These are phyloP conservation scores for Cenchrus americanus DNA, from an alignment of 176 grass and related monocot species.

Conservation along the genomic window DNA sequence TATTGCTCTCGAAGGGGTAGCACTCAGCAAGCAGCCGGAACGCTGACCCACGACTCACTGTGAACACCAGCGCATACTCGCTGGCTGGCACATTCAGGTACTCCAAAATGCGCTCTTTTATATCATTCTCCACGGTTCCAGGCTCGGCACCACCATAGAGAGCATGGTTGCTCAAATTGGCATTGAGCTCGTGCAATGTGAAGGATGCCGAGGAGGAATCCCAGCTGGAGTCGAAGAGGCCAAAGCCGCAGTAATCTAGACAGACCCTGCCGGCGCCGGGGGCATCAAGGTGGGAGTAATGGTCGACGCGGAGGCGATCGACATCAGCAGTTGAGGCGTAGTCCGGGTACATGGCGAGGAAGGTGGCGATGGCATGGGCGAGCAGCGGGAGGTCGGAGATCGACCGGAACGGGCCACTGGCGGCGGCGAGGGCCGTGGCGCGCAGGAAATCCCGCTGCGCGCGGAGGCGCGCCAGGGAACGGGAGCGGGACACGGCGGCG, in stretches of 20 bases:
- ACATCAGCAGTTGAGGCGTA: constrained; percentile 72
- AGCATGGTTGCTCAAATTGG: constrained; percentile 96
- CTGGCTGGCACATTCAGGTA: constrained; percentile 91
- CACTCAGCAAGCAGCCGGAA: constrained; percentile 89
- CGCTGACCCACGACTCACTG: constrained; percentile 84
- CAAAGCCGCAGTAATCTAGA: constrained; percentile 97
- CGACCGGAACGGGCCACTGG: constrained; percentile 62
- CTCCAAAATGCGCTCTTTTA: constrained; percentile 90
- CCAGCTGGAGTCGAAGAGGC: constrained; percentile 81
- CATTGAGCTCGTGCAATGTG: constrained; percentile 87
- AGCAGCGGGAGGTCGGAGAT: constrained; percentile 68
- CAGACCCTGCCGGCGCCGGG: constrained; percentile 66
- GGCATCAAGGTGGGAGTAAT: constrained; percentile 85
- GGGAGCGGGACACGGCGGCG: constrained; percentile 69
- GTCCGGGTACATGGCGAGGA: constrained; percentile 96
- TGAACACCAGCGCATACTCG: constrained; percentile 92
- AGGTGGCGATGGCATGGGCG: constrained; percentile 67
- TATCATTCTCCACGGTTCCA: constrained; percentile 79
- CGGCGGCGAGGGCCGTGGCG: constrained; percentile 77
- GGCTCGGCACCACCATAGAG: constrained; percentile 74
- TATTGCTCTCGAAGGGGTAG: constrained; percentile 93
- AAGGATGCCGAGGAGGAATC: constrained; percentile 82
- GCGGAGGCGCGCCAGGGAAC: constrained; percentile 89
- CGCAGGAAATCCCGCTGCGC: constrained; percentile 91
- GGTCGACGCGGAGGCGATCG: constrained; percentile 74